These are phyloP conservation scores for Coemansia sp. DNA, from an alignment of 192 early-diverging fungal genomes.

Conservation along the genomic window DNA sequence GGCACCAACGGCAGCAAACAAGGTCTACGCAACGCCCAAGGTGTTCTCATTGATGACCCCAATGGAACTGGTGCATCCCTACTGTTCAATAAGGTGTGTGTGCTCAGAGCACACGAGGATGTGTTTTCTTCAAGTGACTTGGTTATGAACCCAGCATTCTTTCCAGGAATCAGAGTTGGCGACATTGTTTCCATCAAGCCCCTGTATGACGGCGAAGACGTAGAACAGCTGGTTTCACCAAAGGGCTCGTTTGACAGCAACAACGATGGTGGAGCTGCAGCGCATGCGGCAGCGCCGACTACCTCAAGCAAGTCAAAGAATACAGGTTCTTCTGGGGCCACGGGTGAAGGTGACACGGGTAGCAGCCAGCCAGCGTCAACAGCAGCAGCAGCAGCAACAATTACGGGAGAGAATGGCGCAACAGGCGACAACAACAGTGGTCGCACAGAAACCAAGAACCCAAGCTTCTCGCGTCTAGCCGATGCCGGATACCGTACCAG, in stretches of 20 bases:
- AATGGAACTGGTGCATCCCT: slow-evolving; percentile 2
- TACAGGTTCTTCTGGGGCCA: neutral
- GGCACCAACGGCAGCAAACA: neutral
- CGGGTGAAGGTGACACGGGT: neutral
- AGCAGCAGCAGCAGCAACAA: neutral
- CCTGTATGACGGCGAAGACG: slow-evolving; percentile 13
- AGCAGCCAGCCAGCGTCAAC: too few species aligned
- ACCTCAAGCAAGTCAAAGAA: neutral
- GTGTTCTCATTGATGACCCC: slow-evolving; percentile 22
- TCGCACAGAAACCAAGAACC: neutral
- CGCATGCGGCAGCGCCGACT: slow-evolving; percentile 6
- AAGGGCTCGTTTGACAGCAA: slow-evolving; percentile 22
- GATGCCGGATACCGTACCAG: neutral
- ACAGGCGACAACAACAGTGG: neutral
- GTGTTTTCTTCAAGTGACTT: slow-evolving; percentile 33
- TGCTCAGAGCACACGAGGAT: slow-evolving; percentile 43
- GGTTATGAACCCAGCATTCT: slow-evolving; percentile 43
- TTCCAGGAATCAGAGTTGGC: slow-evolving; percentile 43
- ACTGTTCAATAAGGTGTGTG: slow-evolving; percentile 38
- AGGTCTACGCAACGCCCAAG: slow-evolving; percentile 2
- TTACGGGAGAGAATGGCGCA: neutral
- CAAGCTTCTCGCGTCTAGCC: neutral
- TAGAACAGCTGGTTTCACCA: slow-evolving; percentile 20
- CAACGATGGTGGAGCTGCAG: slow-evolving; percentile 2
- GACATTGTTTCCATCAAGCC: slow-evolving; percentile 46